A percentile compares a stretch with the other conserved stretches of the same genome.
Conservation (phyloP, 140 eudicot genomes). For the Erigeron philadelphicus region DNA sequence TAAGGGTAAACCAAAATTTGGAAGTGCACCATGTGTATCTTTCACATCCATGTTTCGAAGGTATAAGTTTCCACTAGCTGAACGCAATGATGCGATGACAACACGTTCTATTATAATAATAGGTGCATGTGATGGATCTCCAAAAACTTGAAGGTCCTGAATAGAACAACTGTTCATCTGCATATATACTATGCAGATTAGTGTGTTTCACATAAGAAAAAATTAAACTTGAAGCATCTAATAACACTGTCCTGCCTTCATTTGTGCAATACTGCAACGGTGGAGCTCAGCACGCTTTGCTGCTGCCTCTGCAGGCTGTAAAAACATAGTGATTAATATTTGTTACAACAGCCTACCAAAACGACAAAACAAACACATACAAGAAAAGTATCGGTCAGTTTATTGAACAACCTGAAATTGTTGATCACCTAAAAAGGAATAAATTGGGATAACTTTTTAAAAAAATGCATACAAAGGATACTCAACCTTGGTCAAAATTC, state of each 20-base stretch:
- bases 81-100: slow-evolving; percentile 59
- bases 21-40: slow-evolving; percentile 20
- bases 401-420: neutral
- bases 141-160: slow-evolving; percentile 90
- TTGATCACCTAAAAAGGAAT: neutral
- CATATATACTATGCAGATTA: slow-evolving; percentile 23
- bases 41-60: slow-evolving; percentile 44
- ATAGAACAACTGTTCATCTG: slow-evolving; percentile 89
- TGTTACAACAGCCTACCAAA: neutral
- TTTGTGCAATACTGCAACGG: slow-evolving; percentile 96
- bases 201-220: slow-evolving; percentile 2
- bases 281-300: slow-evolving; percentile 94
- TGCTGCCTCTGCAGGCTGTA: slow-evolving; percentile 84
- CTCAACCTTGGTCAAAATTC: neutral
- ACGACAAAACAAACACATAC: neutral
- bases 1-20: slow-evolving; percentile 27
- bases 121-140: slow-evolving; percentile 87
- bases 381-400: neutral
- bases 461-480: neutral
- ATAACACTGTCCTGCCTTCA: slow-evolving; percentile 61
- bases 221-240: slow-evolving; percentile 17
- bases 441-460: neutral
- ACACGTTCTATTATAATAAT: slow-evolving; percentile 78
- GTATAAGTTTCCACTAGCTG: slow-evolving; percentile 56
- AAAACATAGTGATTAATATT: slow-evolving; percentile 2